Evolutionary conservation across 192 early-diverging fungal species (phyloP).

Genomic region (Oehlia diaphana): DNA sequence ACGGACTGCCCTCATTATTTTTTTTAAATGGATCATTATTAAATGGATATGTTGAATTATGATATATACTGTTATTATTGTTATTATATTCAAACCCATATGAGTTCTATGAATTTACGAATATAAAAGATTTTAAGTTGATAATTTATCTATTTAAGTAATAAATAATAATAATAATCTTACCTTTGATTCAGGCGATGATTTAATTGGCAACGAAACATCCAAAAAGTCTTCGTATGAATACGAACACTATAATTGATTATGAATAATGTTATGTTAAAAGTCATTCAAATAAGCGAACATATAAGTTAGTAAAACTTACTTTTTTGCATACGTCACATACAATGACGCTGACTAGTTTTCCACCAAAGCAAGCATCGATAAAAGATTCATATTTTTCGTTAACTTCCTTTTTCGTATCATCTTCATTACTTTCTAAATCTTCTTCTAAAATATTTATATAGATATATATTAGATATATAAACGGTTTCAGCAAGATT

Average conservation of each 20-base stretch:
- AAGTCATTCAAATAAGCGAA: too few species aligned
- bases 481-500: neutral
- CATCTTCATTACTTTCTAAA: neutral
- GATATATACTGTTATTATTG: too few species aligned
- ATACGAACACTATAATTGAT: slow-evolving; percentile 44
- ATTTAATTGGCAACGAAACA: slow-evolving; percentile 55
- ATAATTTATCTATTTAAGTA: too few species aligned
- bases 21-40: too few species aligned
- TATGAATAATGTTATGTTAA: too few species aligned
- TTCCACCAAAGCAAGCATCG: slow-evolving; percentile 67
- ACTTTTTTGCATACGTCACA: slow-evolving; percentile 62
- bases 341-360: slow-evolving; percentile 63
- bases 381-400: slow-evolving; percentile 49
- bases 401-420: neutral
- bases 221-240: slow-evolving; percentile 66
- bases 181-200: neutral
- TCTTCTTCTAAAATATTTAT: neutral
- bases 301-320: slow-evolving; percentile 15
- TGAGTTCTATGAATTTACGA: neutral
- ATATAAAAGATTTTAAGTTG: too few species aligned
- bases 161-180: too few species aligned
- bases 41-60: too few species aligned
- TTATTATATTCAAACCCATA: neutral
- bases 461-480: neutral
- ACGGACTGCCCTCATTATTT: neutral